phyloP scores from a whole-genome alignment of 2,329 filamentous ascomycete genomes.

The Tolypocladium tundrense region DNA sequence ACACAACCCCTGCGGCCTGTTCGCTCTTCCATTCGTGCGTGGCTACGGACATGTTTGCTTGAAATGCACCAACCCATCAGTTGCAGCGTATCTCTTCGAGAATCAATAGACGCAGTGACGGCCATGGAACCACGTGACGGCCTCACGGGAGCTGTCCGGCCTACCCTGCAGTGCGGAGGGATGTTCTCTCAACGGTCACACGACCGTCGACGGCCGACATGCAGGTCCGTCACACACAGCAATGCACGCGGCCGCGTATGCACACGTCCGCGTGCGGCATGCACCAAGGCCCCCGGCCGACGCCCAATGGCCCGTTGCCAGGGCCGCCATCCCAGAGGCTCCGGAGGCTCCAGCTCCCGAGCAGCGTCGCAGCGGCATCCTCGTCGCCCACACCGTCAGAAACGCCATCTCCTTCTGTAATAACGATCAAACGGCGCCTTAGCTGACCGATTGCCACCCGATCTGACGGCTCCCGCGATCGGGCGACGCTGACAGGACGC shows the following conservation, averaged over 20 bases:
- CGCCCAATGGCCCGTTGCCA: background rate
- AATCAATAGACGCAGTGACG: background rate
- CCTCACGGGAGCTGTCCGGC: background rate
- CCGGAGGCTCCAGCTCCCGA: background rate
- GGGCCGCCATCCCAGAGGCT: background rate
- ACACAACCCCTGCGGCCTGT: background rate
- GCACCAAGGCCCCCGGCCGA: background rate
- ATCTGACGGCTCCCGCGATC: slow-evolving; percentile 6
- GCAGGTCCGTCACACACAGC: background rate
- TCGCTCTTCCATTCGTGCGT: background rate
- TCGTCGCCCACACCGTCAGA: background rate
- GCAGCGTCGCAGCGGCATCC: background rate
- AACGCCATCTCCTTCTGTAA: background rate
- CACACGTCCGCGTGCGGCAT: background rate
- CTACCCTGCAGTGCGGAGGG: background rate
- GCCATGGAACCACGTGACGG: background rate
- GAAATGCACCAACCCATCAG: background rate
- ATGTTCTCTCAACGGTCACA: background rate
- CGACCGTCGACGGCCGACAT: background rate
- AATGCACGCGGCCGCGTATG: background rate
- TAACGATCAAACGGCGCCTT: background rate
- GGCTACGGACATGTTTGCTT: background rate
- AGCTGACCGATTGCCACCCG: slow-evolving; percentile 5
- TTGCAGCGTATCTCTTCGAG: background rate
- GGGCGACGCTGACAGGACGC: slow-evolving; percentile 1